phyloP scores from a whole-genome alignment of 495 filamentous ascomycete species.

The Annulohypoxylon maeteangense region DNA sequence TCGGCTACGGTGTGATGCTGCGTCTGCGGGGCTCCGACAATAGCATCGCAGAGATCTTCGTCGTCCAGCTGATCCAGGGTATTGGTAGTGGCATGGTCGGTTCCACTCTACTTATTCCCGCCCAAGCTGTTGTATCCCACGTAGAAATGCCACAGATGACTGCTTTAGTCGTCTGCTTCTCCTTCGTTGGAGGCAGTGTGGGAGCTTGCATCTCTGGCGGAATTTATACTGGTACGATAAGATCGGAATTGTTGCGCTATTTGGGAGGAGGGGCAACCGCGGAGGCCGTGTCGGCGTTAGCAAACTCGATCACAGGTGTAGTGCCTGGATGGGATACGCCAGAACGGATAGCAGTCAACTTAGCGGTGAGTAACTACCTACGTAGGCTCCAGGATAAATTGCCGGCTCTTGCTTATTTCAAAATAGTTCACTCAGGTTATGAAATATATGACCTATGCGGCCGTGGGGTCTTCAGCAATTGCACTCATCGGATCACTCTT shows the following conservation, averaged over 20 bases:
- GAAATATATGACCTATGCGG: slow-evolving; percentile 60
- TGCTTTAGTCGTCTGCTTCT: slow-evolving; percentile 55
- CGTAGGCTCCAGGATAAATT: not conserved
- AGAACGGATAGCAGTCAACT: slow-evolving; percentile 53
- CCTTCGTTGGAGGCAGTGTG: slow-evolving; percentile 59
- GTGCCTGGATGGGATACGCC: slow-evolving; percentile 56
- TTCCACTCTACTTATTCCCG: slow-evolving; percentile 55
- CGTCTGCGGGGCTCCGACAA: slow-evolving; percentile 59
- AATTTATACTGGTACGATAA: slow-evolving; percentile 59
- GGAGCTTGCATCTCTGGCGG: slow-evolving; percentile 61
- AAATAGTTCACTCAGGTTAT: slow-evolving; percentile 59
- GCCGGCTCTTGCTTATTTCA: not conserved
- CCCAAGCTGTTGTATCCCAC: slow-evolving; percentile 59
- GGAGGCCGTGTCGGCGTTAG: slow-evolving; percentile 48
- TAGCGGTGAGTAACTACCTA: slow-evolving; percentile 49
- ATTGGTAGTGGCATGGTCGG: slow-evolving; percentile 61
- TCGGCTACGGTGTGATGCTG: slow-evolving; percentile 63
- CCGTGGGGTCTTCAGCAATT: slow-evolving; percentile 52
- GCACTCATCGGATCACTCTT: slow-evolving; percentile 53
- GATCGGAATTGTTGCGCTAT: slow-evolving; percentile 44
- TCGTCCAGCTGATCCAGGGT: slow-evolving; percentile 61
- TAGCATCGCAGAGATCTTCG: slow-evolving; percentile 56
- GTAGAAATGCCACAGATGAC: slow-evolving; percentile 60
- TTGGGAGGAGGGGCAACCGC: slow-evolving; percentile 45
- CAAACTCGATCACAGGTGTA: slow-evolving; percentile 57